Percentiles rank a stretch among this genome's conserved stretches.
phyloP scores from a whole-genome alignment of 495 filamentous ascomycete genomes.

The Sordaria brevicollis region DNA sequence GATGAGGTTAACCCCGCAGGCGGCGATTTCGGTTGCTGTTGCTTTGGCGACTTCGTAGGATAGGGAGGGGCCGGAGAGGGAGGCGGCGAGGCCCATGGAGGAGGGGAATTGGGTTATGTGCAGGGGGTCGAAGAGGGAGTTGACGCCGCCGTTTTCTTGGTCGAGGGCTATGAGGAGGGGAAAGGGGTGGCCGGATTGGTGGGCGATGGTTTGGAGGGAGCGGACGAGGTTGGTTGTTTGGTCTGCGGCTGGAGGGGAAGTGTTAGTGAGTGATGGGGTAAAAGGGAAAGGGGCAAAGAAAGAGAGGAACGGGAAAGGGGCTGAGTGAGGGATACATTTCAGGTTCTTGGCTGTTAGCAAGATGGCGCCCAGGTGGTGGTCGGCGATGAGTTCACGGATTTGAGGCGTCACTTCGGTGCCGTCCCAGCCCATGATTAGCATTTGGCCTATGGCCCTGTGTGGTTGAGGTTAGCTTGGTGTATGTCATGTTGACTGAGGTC shows the following conservation, averaged over 20 bases:
- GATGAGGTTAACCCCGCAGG: conserved; percentile 85
- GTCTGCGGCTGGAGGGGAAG: conserved; percentile 53
- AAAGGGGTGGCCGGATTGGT: conserved; percentile 74
- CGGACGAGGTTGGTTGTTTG: conserved; percentile 72
- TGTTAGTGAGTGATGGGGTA: conserved; percentile 6
- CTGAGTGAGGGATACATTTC: conserved; percentile 53
- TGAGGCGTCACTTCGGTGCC: conserved; percentile 77
- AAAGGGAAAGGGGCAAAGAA: neutral
- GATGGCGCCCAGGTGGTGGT: conserved; percentile 68
- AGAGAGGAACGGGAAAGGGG: neutral
- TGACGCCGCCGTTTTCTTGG: conserved; percentile 92
- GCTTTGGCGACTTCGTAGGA: conserved; percentile 77
- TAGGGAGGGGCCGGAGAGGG: conserved; percentile 30
- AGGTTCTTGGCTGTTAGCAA: conserved; percentile 84
- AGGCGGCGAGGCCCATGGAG: conserved; percentile 77
- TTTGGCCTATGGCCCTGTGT: conserved; percentile 64
- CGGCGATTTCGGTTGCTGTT: conserved; percentile 74
- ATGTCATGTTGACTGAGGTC: neutral
- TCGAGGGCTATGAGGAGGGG: conserved; percentile 78
- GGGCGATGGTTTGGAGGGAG: conserved; percentile 78
- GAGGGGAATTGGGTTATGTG: conserved; percentile 87
- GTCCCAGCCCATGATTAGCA: conserved; percentile 95
- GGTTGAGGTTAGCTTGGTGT: neutral
- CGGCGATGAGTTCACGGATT: conserved; percentile 73
- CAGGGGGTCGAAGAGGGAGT: conserved; percentile 84